Evolutionary conservation across 768 basidiomycete genomes (phyloP).

Genomic region (Collybiopsis confluens): DNA sequence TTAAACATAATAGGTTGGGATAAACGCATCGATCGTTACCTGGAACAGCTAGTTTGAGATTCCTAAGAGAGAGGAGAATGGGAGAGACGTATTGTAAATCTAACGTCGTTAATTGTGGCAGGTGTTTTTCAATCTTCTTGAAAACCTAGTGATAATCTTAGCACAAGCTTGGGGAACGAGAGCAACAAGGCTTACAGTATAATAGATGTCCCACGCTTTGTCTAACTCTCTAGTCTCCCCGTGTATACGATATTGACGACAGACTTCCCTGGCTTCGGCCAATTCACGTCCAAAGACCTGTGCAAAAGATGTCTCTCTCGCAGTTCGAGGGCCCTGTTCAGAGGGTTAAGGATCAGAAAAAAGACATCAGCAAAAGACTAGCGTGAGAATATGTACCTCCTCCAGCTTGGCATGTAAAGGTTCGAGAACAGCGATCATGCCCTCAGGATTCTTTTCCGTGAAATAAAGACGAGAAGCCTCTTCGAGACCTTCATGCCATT

Average conservation of each 20-base stretch:
- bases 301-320: conserved; percentile 90
- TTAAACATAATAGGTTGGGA: neutral
- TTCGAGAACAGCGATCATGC: conserved; percentile 91
- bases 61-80: conserved; percentile 78
- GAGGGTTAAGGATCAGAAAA: conserved; percentile 3
- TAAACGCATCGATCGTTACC: conserved; percentile 41
- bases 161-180: neutral
- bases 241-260: conserved; percentile 78
- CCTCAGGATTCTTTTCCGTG: conserved; percentile 94
- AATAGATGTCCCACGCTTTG: conserved; percentile 99
- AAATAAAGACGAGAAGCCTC: conserved; percentile 96
- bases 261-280: conserved; percentile 88
- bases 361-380: neutral
- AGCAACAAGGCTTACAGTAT: conserved; percentile 54
- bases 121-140: conserved; percentile 91
- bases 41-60: conserved; percentile 94
- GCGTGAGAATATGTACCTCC: conserved; percentile 46
- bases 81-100: conserved; percentile 98
- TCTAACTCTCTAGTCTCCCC: conserved; percentile 89
- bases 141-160: conserved; percentile 59
- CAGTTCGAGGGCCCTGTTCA: conserved; percentile 82
- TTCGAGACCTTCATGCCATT: conserved; percentile 98
- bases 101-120: conserved; percentile 82
- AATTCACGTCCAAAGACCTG: conserved; percentile 93
- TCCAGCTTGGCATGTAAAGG: conserved; percentile 93